Percentiles rank a stretch among this genome's conserved stretches.
Evolutionary conservation across 352 stramenopile genomes (phyloP).

Genomic region (Phytophthora colocasiae): DNA sequence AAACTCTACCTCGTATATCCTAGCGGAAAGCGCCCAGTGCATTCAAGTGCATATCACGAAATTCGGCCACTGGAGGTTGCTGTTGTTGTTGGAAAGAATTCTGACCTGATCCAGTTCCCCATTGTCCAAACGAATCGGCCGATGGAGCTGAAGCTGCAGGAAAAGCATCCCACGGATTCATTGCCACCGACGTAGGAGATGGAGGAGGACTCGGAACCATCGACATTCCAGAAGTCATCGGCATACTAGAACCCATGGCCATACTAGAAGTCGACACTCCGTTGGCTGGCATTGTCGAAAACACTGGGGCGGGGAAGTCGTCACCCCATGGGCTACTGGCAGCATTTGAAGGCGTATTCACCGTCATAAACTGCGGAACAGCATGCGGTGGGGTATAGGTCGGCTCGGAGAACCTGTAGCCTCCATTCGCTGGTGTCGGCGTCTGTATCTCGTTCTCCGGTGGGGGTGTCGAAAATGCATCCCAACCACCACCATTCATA

Average conservation of each 20-base stretch:
- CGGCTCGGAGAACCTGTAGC: constrained; percentile 21
- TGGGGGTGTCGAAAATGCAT: constrained; percentile 24
- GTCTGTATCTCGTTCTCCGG: constrained; percentile 29
- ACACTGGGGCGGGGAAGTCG: constrained; percentile 21
- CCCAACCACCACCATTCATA: constrained; percentile 15
- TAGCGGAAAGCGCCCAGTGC: constrained; percentile 28
- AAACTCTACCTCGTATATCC: background rate
- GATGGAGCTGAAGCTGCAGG: constrained; percentile 31
- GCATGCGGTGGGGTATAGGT: constrained; percentile 31
- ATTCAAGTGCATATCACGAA: constrained; percentile 39
- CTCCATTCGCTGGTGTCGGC: constrained; percentile 22
- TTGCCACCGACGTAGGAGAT: constrained; percentile 13
- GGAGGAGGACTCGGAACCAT: constrained; percentile 7
- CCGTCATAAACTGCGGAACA: constrained; percentile 35
- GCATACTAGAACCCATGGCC: background rate
- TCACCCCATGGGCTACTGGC: constrained; percentile 18
- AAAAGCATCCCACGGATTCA: constrained; percentile 53
- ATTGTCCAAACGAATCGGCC: constrained; percentile 30
- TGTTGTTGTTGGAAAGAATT: constrained; percentile 22
- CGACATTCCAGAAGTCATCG: no score
- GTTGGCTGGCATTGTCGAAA: constrained; percentile 27
- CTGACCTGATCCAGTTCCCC: constrained; percentile 12
- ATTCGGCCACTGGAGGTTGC: constrained; percentile 29
- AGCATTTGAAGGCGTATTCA: constrained; percentile 21
- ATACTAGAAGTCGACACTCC: background rate